Percentiles rank a stretch among this genome's conserved stretches.
phyloP scores from a whole-genome alignment of 768 basidiomycete species.

The Pulveroboletus sp. region DNA sequence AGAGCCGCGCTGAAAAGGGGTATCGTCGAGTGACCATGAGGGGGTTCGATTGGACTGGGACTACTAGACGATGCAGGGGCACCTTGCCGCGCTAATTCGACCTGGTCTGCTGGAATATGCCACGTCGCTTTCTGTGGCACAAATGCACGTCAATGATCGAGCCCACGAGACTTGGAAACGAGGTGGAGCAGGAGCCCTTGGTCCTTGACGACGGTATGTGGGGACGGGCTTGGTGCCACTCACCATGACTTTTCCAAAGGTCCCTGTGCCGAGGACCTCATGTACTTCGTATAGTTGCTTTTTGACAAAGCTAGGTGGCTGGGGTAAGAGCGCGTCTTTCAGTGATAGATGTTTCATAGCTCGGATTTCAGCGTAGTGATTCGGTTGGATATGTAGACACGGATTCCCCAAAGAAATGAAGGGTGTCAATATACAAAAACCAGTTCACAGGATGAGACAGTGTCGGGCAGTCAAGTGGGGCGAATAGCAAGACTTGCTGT shows the following conservation, averaged over 20 bases:
- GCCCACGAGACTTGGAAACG: not conserved
- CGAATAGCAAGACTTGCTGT: not conserved
- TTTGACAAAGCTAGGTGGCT: slow-evolving; percentile 83
- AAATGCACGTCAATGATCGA: not conserved
- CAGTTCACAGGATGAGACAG: not conserved
- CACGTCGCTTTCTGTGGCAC: slow-evolving; percentile 63
- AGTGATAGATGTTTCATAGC: slow-evolving; percentile 36
- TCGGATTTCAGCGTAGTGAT: not conserved
- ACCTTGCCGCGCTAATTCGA: slow-evolving; percentile 54
- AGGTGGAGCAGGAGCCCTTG: not conserved
- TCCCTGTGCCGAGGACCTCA: slow-evolving; percentile 73
- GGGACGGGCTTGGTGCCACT: slow-evolving; percentile 22
- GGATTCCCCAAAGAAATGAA: not conserved
- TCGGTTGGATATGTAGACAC: not conserved
- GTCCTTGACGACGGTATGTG: not conserved
- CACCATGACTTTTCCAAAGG: slow-evolving; percentile 90
- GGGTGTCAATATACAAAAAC: not conserved
- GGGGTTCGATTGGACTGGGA: slow-evolving; percentile 18
- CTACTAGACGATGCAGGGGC: slow-evolving; percentile 40
- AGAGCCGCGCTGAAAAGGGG: slow-evolving; percentile 27
- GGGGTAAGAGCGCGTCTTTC: slow-evolving; percentile 67
- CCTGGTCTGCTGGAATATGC: slow-evolving; percentile 66
- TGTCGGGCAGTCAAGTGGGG: not conserved
- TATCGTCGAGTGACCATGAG: slow-evolving; percentile 24
- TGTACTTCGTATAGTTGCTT: slow-evolving; percentile 80